Percentiles rank a stretch among this genome's conserved stretches.
phyloP scores from a whole-genome alignment of 352 stramenopile genomes.

The Phytophthora niederhauseri region DNA sequence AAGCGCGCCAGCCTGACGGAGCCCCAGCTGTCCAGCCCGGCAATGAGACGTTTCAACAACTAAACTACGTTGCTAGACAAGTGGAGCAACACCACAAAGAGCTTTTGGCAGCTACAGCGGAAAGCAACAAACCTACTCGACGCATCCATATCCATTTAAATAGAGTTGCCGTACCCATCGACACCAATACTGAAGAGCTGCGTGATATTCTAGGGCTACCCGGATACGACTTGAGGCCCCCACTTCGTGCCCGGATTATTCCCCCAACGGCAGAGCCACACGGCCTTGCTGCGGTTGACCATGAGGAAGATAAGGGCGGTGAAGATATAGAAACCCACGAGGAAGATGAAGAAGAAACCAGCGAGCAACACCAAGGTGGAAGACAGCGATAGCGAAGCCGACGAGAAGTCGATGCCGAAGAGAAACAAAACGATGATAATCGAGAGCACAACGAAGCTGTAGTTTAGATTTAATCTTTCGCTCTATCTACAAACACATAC shows the following conservation, averaged over 20 bases:
- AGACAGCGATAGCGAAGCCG: not conserved
- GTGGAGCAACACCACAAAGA: not conserved
- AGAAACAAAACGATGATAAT: not conserved
- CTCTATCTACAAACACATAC: constrained; percentile 5
- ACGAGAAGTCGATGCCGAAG: not conserved
- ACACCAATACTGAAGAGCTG: not conserved
- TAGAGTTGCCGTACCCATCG: not conserved
- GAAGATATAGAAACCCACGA: not conserved
- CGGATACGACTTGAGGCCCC: not conserved
- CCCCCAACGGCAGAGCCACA: not conserved
- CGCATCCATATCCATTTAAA: not conserved
- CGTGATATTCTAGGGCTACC: not conserved
- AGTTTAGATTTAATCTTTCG: not conserved
- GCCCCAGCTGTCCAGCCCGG: not conserved
- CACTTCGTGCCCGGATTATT: not conserved
- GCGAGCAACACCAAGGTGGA: not conserved
- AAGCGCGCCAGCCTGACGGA: not conserved
- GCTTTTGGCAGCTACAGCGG: not conserved
- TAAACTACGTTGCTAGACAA: not conserved
- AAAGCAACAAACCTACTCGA: not conserved
- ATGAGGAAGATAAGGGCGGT: not conserved
- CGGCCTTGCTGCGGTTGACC: not conserved
- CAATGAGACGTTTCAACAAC: constrained; percentile 3
- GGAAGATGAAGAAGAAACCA: not conserved
- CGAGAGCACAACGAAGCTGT: not conserved